A percentile compares a stretch with the other conserved stretches of the same genome.
These are phyloP conservation scores for Rosa chinensis DNA, from an alignment of 306 rosid genomes.

Conservation along the genomic window DNA sequence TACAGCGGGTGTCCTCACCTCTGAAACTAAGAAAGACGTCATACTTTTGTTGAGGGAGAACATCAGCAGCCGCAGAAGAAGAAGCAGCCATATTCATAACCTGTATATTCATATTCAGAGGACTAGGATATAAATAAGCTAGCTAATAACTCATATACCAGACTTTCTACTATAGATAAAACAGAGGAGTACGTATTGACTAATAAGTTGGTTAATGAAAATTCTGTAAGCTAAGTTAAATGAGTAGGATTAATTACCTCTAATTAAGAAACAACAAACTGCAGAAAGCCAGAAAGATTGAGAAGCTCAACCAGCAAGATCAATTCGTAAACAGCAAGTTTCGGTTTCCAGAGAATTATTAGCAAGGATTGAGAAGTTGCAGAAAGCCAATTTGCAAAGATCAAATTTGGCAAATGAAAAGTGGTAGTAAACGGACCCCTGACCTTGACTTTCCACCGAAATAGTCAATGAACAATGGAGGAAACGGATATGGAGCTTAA, in stretches of 20 bases:
- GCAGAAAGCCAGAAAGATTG: neutral
- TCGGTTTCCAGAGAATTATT: neutral
- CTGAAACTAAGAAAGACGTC: neutral
- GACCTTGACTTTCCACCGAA: neutral
- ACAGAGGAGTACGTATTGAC: neutral
- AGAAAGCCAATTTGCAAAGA: neutral
- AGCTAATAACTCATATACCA: neutral
- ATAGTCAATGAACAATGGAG: neutral
- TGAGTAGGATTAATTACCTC: neutral
- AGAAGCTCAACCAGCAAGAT: neutral
- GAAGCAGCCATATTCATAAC: neutral
- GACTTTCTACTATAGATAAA: neutral
- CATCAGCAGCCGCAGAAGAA: neutral
- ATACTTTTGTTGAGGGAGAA: neutral
- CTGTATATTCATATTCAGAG: neutral
- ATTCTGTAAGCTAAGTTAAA: neutral
- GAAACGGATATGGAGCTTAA: neutral
- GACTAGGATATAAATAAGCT: neutral
- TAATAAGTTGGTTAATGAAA: neutral
- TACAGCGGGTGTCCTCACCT: neutral
- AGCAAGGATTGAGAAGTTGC: neutral
- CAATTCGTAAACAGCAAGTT: neutral
- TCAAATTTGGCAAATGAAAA: neutral
- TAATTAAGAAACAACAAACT: neutral
- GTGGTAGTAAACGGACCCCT: neutral